Conservation (phyloP, 495 filamentous ascomycete species). For the Hypoxylon fragiforme region DNA sequence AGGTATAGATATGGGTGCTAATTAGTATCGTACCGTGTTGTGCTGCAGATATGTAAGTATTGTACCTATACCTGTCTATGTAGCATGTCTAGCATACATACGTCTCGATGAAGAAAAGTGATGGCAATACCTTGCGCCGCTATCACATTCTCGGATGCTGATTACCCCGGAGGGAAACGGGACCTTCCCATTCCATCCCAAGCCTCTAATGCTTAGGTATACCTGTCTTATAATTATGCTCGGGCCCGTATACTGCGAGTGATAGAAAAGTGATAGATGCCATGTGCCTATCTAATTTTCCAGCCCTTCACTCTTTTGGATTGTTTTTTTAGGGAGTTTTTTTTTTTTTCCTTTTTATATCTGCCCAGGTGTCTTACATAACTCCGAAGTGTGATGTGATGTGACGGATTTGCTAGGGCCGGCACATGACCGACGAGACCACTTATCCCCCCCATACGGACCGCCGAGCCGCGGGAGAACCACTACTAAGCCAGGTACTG, state of each 20-base stretch:
- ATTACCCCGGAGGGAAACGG: slow-evolving; percentile 16
- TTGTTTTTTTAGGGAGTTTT: too few species aligned
- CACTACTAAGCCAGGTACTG: too few species aligned
- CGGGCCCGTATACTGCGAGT: slow-evolving; percentile 17
- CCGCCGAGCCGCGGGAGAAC: slow-evolving; percentile 24
- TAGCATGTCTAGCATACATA: too few species aligned
- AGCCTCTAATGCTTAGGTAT: too few species aligned
- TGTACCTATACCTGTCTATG: too few species aligned
- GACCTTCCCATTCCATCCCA: slow-evolving; percentile 6
- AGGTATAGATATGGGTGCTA: not conserved
- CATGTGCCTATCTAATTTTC: slow-evolving; percentile 15
- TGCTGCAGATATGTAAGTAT: too few species aligned
- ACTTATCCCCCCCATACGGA: slow-evolving; percentile 16
- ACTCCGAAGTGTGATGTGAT: slow-evolving; percentile 34
- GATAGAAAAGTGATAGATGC: slow-evolving; percentile 2
- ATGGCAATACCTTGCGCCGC: slow-evolving; percentile 29
- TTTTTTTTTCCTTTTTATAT: too few species aligned
- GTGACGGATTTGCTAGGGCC: slow-evolving; percentile 10
- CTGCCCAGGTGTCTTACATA: too few species aligned
- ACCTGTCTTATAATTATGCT: too few species aligned
- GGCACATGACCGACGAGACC: slow-evolving; percentile 26
- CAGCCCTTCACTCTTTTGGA: not conserved
- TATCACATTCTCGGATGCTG: slow-evolving; percentile 26
- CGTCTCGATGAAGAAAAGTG: too few species aligned
- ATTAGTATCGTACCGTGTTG: too few species aligned